Evolutionary conservation across 768 basidiomycete species (phyloP).

Genomic region (Kwoniella sp.): DNA sequence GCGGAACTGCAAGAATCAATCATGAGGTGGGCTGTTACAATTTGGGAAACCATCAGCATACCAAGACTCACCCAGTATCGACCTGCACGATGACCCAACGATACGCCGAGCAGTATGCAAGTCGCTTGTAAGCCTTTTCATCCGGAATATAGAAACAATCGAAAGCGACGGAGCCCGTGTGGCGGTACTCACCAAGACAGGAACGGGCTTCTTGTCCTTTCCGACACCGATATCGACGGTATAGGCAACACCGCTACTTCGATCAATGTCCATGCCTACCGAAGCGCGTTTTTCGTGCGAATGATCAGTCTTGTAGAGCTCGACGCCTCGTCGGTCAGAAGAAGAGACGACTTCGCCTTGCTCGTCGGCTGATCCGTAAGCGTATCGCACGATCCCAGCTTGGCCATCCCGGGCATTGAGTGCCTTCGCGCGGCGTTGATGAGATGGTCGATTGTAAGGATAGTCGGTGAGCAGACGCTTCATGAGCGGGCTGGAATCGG

Average conservation of each 20-base stretch:
- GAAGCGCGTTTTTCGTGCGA: slow-evolving; percentile 1
- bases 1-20: slow-evolving; percentile 2
- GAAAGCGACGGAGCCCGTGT: no score
- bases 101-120: not conserved
- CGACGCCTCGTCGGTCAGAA: not conserved
- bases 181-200: slow-evolving; percentile 10
- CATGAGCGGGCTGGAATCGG: not conserved
- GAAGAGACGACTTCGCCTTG: not conserved
- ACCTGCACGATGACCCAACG: not conserved
- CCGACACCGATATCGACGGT: slow-evolving; percentile 13
- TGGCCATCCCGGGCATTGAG: not conserved
- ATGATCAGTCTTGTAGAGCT: not conserved
- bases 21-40: not conserved
- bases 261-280: slow-evolving; percentile 5
- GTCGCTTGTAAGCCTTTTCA: no score
- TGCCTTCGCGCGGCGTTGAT: not conserved
- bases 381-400: not conserved
- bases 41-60: not conserved
- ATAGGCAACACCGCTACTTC: slow-evolving; percentile 10
- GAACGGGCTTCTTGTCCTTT: not conserved
- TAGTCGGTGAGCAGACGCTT: not conserved
- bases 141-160: no score
- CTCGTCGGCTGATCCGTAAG: not conserved
- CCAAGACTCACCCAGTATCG: slow-evolving; percentile 16
- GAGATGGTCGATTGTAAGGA: not conserved